Evolutionary conservation across 225 moss, liverwort and hornwort genomes (phyloP).

Genomic region (Polytrichum formosum): DNA sequence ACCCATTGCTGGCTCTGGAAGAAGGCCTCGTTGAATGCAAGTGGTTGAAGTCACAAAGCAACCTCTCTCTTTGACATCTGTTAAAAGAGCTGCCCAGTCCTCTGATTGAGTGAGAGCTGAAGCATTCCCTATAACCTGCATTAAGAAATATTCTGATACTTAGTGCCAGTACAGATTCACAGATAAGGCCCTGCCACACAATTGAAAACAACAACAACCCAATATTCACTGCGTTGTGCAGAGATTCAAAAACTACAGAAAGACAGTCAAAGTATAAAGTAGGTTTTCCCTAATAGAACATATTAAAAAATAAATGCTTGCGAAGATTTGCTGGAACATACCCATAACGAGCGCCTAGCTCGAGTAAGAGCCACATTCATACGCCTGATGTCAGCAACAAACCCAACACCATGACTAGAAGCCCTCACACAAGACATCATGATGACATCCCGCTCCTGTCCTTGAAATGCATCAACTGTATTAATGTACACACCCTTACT

Average conservation of each 20-base stretch:
- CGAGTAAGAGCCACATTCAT: constrained; percentile 99
- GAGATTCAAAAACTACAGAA: too few relatives aligned
- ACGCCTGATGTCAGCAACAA: constrained; percentile 95
- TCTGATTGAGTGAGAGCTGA: constrained; percentile 88
- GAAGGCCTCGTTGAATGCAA: constrained; percentile 75
- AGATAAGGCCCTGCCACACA: background rate
- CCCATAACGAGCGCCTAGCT: constrained; percentile 95
- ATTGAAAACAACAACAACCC: background rate
- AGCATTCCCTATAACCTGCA: constrained; percentile 97
- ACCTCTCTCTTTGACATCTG: constrained; percentile 72
- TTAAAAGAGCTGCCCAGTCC: constrained; percentile 89
- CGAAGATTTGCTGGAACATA: constrained; percentile 9
- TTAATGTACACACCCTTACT: constrained; percentile 96
- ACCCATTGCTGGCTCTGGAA: constrained; percentile 54
- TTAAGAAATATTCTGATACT: background rate
- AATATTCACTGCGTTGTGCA: too few relatives aligned
- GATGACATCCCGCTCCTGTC: constrained; percentile 98
- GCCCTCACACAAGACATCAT: constrained; percentile 99
- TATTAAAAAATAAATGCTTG: too few relatives aligned
- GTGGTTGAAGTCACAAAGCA: constrained; percentile 70
- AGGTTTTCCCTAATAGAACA: too few relatives aligned
- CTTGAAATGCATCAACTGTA: constrained; percentile 99
- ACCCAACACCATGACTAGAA: constrained; percentile 92
- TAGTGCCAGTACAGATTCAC: too few relatives aligned
- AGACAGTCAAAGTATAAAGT: too few relatives aligned